Conservation (phyloP, 805 yeast genomes). For the Candida glaebosa region DNA sequence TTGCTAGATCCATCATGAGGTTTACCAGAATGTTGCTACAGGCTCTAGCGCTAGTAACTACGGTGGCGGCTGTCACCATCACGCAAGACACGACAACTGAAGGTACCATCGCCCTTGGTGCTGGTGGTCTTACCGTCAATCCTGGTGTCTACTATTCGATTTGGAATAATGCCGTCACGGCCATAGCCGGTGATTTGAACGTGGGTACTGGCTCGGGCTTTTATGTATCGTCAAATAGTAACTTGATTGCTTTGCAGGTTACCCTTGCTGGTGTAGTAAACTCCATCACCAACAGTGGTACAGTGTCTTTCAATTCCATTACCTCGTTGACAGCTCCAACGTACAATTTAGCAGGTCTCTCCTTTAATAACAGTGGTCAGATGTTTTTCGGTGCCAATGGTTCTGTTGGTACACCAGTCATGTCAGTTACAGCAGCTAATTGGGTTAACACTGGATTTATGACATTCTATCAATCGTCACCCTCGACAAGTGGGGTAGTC, state of each 20-base stretch:
- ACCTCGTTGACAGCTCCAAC: conserved; percentile 15
- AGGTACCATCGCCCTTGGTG: conserved; percentile 15
- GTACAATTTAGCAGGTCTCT: conserved; percentile 13
- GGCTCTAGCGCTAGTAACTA: background rate
- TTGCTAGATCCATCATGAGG: background rate
- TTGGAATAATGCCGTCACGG: conserved; percentile 18
- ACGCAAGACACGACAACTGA: conserved; percentile 14
- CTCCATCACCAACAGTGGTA: conserved; percentile 16
- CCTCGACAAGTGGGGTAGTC: conserved; percentile 11
- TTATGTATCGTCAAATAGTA: conserved; percentile 17
- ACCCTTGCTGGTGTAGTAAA: conserved; percentile 12
- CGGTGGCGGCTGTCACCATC: background rate
- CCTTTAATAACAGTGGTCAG: conserved; percentile 22
- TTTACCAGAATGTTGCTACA: background rate
- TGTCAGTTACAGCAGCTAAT: conserved; percentile 11
- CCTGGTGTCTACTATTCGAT: conserved; percentile 25
- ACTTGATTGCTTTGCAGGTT: conserved; percentile 15
- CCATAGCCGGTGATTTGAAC: conserved; percentile 19
- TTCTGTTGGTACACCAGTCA: conserved; percentile 12
- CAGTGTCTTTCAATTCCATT: conserved; percentile 20
- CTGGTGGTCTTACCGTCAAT: conserved; percentile 19
- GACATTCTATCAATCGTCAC: conserved; percentile 12
- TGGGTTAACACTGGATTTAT: conserved; percentile 19
- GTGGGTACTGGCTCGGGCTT: conserved; percentile 21
- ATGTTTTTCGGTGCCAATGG: conserved; percentile 23